These are phyloP conservation scores for Furcasterigmium furcatum DNA, from an alignment of 2,329 filamentous ascomycete genomes.

Conservation along the genomic window DNA sequence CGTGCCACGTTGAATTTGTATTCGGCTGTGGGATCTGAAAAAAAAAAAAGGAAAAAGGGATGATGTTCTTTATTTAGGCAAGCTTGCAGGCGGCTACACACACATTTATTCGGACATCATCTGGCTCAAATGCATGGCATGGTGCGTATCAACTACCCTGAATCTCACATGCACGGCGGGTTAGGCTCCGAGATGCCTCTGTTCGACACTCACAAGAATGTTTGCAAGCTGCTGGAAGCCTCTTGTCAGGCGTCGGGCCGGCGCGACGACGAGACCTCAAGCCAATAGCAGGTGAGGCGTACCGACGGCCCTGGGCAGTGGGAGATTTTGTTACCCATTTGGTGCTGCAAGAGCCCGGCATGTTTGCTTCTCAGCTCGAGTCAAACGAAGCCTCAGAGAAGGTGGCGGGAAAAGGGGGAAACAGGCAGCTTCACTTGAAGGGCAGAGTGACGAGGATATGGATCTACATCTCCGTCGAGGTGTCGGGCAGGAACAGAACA, in stretches of 20 bases:
- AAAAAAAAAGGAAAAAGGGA: no score
- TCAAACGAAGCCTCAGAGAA: no score
- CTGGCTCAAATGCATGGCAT: no score
- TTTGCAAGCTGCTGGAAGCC: conserved; percentile 1
- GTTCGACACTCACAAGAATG: background rate
- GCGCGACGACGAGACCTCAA: background rate
- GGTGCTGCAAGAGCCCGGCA: background rate
- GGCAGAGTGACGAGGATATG: background rate
- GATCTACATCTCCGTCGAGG: background rate
- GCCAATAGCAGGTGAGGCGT: background rate
- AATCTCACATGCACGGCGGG: background rate
- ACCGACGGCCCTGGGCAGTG: background rate
- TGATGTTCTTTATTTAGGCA: no score
- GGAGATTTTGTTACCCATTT: background rate
- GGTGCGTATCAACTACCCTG: no score
- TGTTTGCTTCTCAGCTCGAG: background rate
- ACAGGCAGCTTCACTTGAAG: background rate
- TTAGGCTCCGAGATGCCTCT: background rate
- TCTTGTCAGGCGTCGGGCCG: background rate
- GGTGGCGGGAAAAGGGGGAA: background rate
- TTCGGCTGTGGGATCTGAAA: no score
- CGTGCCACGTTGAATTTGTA: no score
- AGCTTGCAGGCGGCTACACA: no score
- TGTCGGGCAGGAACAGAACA: background rate
- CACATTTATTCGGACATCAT: no score